These are phyloP conservation scores for Suhomyces sp. DNA, from an alignment of 805 yeast genomes.

Conservation along the genomic window DNA sequence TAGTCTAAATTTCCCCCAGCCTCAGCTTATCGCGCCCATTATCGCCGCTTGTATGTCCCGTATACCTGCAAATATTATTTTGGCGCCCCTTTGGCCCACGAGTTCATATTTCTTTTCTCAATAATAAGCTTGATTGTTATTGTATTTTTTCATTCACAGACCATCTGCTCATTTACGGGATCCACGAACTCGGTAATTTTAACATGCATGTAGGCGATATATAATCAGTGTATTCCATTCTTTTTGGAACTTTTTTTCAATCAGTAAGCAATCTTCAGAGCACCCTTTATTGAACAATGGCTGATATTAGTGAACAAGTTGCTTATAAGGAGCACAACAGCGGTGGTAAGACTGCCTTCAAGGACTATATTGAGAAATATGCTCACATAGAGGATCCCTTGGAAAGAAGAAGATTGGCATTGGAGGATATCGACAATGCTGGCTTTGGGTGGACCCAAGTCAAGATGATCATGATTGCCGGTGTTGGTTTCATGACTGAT, in stretches of 20 bases:
- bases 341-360: conserved; percentile 88
- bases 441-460: conserved; percentile 79
- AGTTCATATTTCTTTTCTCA: conserved; percentile 5
- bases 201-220: not conserved
- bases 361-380: conserved; percentile 74
- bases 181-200: not conserved
- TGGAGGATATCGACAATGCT: conserved; percentile 79
- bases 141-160: not conserved
- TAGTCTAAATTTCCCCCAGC: not conserved
- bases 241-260: not conserved
- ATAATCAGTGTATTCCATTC: not conserved
- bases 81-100: conserved; percentile 3
- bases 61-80: not conserved
- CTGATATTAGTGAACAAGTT: conserved; percentile 22
- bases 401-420: conserved; percentile 82
- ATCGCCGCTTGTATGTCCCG: not conserved
- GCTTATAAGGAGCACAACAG: conserved; percentile 17
- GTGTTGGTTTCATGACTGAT: conserved; percentile 93
- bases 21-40: not conserved
- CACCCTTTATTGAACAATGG: conserved; percentile 11
- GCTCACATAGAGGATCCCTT: conserved; percentile 81
- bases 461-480: conserved; percentile 78
- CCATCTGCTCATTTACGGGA: conserved; percentile 1
- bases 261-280: not conserved
- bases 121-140: not conserved